Evolutionary conservation across 2,329 filamentous ascomycete species (phyloP).

Genomic region (Arthroderma sp.): DNA sequence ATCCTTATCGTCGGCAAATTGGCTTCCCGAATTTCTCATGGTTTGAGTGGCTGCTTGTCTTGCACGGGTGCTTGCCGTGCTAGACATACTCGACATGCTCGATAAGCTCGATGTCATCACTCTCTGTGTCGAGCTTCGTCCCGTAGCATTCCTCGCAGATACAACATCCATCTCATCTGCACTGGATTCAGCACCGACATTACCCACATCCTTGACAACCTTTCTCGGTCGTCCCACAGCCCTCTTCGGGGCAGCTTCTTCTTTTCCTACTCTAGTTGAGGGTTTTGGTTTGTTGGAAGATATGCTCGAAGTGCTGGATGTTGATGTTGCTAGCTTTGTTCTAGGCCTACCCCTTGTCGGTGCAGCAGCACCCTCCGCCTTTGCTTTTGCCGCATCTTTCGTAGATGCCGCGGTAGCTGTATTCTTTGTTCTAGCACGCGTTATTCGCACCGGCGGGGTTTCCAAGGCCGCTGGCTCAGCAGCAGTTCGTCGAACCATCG

Average conservation of each 20-base stretch:
- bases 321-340: constrained; percentile 3
- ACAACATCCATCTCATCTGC: constrained; percentile 13
- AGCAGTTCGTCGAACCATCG: constrained; percentile 9
- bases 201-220: neutral
- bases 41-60: neutral
- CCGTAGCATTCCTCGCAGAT: neutral
- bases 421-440: constrained; percentile 10
- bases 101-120: too few relatives aligned
- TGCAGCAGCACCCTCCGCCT: neutral
- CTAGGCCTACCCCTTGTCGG: constrained; percentile 9
- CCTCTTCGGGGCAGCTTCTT: constrained; percentile 1
- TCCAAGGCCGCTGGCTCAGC: constrained; percentile 1
- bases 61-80: neutral
- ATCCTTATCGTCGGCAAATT: constrained; percentile 1
- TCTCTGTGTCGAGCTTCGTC: constrained; percentile 1
- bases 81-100: neutral
- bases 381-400: neutral
- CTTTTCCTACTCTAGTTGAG: neutral
- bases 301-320: neutral
- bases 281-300: neutral
- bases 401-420: neutral
- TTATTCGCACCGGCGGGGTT: constrained; percentile 10
- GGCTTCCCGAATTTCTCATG: too few relatives aligned
- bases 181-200: constrained; percentile 5
- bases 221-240: neutral